Evolutionary conservation across 179 eudicot species (phyloP), one percentile per base, ranked within the genome.

Genomic region (Patellifolia procumbens): DNA sequence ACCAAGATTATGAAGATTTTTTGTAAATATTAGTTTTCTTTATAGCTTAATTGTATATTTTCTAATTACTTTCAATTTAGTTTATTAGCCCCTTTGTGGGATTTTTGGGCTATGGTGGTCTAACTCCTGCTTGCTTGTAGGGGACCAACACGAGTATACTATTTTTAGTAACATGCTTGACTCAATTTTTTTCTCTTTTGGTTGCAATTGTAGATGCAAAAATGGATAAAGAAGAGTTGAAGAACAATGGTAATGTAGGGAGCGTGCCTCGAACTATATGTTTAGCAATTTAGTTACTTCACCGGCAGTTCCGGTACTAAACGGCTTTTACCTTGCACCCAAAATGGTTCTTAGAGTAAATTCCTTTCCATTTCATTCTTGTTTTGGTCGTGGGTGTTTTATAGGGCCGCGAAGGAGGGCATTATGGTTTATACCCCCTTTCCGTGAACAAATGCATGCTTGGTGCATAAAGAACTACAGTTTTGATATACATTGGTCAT

Each of bases 221-320:
- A 82, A 87, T 83, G 84, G 97, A 92, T 74, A 92, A 92, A 82
- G 97, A 92, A 73, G 96, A 92, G 20, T 67, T 77, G 39, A 89
- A 88, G 84, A 85, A 51, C 79, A 89, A 78, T 68, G 96, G 97
- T 91, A 85, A 80, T 78, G 64, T 53, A 66, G 60, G 74, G 42
- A 52, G 68, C 56, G 13, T 51, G 48, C 24, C 52, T 10, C 45
- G 11, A 68, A 72, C 32, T 55, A 67, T 74, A 16, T 55, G 12
- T 46, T 67, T 45, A 68, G 37, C 53, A 65, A 9, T 72, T 59
- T 35, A 29, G 4, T 34, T 64, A 32, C 59, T 66, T 61, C 35
- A 15, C 45, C 17, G n/a, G n/a, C n/a, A n/a, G n/a, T 75, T 13
- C 12, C n/a, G n/a, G n/a, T n/a, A 42, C 22, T 19, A 22, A 49